A percentile compares a stretch with the other conserved stretches of the same genome.
Conservation (phyloP, 441 rosid genomes). For the Populus tomentosa region DNA sequence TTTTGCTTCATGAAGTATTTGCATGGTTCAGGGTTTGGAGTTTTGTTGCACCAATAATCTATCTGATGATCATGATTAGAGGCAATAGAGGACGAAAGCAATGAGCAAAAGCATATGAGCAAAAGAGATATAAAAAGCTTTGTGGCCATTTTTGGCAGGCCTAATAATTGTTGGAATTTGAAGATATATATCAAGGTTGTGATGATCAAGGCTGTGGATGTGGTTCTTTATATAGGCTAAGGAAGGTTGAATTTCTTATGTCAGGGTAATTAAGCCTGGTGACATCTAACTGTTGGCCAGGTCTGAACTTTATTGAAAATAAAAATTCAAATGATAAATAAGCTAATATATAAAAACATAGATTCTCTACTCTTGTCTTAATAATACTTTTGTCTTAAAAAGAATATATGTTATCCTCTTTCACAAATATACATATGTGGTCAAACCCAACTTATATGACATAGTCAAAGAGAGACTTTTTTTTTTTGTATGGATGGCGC, state of each 20-base stretch:
- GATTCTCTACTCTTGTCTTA: not conserved
- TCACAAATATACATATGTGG: not conserved
- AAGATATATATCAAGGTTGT: not conserved
- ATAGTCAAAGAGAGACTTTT: not conserved
- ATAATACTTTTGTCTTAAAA: not conserved
- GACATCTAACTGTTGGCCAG: not conserved
- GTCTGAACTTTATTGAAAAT: not conserved
- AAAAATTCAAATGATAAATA: not conserved
- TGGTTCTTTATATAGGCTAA: not conserved
- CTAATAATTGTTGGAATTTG: not conserved
- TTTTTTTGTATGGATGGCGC: not conserved
- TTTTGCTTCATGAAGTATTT: slow-evolving; percentile 32
- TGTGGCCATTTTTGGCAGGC: slow-evolving; percentile 12
- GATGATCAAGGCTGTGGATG: not conserved
- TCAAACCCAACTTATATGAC: not conserved
- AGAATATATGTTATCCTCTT: not conserved
- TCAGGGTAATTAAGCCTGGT: not conserved
- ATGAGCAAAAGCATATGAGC: slow-evolving; percentile 8
- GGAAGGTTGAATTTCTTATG: not conserved
- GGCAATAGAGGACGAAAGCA: slow-evolving; percentile 2
- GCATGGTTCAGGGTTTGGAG: slow-evolving; percentile 52
- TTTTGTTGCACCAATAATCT: slow-evolving; percentile 42
- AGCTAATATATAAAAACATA: not conserved
- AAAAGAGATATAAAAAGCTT: slow-evolving; percentile 13
- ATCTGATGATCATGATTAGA: not conserved